Base-by-base conservation (phyloP, 2,329 filamentous ascomycete genomes). In the Epichloe scottii region DNA sequence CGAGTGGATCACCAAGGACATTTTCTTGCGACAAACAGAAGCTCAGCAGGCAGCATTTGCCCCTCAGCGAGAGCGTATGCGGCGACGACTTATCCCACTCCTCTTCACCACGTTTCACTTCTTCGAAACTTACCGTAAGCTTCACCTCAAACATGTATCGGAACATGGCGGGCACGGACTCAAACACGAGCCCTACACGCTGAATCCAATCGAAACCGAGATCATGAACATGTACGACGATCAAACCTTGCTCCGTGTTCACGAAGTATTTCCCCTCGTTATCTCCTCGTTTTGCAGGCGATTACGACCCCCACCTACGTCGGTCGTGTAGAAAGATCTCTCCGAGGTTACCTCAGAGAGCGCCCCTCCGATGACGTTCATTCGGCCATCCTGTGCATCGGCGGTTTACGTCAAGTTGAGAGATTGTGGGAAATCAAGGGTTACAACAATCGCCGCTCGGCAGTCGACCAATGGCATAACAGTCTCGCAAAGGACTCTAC, bases 101-200 rank as follows among this genome's bases (percentile, higher is more conserved):
- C 69, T 84, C 15, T 84, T 84, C 56, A 82, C 79, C 12, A 70
- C 82, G 23, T 84, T 84, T 56, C 81, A 84, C 61, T 84, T 84
- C 59, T 84, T 84, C 60, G 81, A 84, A 61, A 80, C 72, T 1
- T 83, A 82, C 59, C 76, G 81, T 52, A 73, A 71, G 39, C 67
- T 81, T 3, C 79, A 84, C 56, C 62, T 82, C 7, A 66, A 78
- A 56, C 77, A 79, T 54, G 71, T 84, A 23, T 66, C 68, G 46
- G 69, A 77, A 46, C 70, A 79, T 51, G 67, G 66, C 39, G 74
- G 76, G 12, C 68, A 74, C 46, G 77, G 79, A 5, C 57, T 84
- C 44, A 65, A 66, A 40, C 68, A 62, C 41, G 70, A 72, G 50
- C 75, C 79, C 0, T 82, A 78, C 56, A 83, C 79, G 0, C 53